These are phyloP conservation scores for Neurospora terricola DNA, from an alignment of 495 filamentous ascomycete species.

Conservation along the genomic window DNA sequence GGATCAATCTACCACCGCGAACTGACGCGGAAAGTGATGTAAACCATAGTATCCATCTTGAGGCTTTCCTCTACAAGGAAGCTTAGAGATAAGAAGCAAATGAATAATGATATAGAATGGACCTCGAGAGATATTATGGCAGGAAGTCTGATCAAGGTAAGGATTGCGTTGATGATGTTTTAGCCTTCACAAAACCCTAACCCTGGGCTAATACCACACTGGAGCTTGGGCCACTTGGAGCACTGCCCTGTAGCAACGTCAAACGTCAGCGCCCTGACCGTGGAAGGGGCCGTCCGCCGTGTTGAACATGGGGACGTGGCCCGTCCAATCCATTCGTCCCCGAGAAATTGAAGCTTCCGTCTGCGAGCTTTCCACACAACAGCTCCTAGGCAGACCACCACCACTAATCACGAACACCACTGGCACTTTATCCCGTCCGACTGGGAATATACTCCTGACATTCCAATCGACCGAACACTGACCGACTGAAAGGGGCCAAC, in stretches of 20 bases:
- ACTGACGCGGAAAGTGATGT: not conserved
- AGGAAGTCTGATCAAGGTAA: not conserved
- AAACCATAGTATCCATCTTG: not conserved
- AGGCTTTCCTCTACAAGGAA: not conserved
- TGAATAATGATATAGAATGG: not conserved
- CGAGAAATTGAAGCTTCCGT: not conserved
- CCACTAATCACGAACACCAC: not conserved
- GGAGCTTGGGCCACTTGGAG: not conserved
- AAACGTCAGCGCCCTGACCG: not conserved
- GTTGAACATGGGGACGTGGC: not conserved
- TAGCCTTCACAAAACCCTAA: not conserved
- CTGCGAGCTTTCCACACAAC: not conserved
- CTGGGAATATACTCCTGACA: not conserved
- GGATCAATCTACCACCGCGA: not conserved
- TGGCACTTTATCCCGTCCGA: not conserved
- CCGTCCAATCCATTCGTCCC: not conserved
- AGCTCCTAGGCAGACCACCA: not conserved
- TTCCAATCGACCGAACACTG: not conserved
- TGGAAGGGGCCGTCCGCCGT: not conserved
- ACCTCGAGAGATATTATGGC: not conserved
- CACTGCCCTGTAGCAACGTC: not conserved
- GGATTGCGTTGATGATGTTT: not conserved
- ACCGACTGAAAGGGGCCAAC: not conserved
- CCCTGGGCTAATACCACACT: not conserved
- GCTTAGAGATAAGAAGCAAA: not conserved